phyloP scores from a whole-genome alignment of 306 rosid species.

The Pyrus betulifolia region DNA sequence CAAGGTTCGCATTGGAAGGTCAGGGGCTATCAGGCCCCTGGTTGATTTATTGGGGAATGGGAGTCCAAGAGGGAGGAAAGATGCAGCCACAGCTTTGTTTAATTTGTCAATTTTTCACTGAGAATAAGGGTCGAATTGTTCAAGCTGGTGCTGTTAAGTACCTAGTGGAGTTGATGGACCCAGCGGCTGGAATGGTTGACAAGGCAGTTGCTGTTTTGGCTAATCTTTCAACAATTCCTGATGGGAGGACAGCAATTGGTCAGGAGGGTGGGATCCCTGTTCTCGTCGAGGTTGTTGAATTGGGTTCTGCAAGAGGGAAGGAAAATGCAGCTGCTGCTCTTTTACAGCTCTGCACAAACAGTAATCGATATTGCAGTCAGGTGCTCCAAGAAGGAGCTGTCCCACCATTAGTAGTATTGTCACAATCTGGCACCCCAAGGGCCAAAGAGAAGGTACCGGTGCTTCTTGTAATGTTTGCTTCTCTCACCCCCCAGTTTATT shows the following conservation, averaged over 20 bases:
- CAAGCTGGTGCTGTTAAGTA: conserved; percentile 90
- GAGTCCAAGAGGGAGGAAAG: conserved; percentile 94
- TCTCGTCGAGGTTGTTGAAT: conserved; percentile 91
- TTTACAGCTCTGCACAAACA: conserved; percentile 64
- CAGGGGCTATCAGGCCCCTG: conserved; percentile 82
- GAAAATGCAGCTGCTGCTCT: conserved; percentile 98
- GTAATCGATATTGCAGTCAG: conserved; percentile 42
- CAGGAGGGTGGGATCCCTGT: conserved; percentile 76
- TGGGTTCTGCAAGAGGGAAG: conserved; percentile 95
- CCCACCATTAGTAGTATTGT: conserved; percentile 85
- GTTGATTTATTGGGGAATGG: conserved; percentile 90
- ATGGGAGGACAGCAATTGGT: conserved; percentile 81
- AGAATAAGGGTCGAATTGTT: conserved; percentile 83
- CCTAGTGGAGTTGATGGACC: conserved; percentile 97
- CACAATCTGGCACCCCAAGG: conserved; percentile 92
- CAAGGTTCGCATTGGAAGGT: conserved; percentile 80
- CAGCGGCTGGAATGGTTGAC: conserved; percentile 97
- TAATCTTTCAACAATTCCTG: conserved; percentile 81
- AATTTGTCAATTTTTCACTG: conserved; percentile 80
- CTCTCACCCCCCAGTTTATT: not conserved
- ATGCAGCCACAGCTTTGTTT: conserved; percentile 95
- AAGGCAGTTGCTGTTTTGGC: conserved; percentile 96
- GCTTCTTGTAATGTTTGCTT: conserved; percentile 7
- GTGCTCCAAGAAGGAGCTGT: conserved; percentile 95
- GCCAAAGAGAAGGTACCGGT: conserved; percentile 80